phyloP scores from a whole-genome alignment of 78 protist species.

The Creolimax fragrantissima region DNA sequence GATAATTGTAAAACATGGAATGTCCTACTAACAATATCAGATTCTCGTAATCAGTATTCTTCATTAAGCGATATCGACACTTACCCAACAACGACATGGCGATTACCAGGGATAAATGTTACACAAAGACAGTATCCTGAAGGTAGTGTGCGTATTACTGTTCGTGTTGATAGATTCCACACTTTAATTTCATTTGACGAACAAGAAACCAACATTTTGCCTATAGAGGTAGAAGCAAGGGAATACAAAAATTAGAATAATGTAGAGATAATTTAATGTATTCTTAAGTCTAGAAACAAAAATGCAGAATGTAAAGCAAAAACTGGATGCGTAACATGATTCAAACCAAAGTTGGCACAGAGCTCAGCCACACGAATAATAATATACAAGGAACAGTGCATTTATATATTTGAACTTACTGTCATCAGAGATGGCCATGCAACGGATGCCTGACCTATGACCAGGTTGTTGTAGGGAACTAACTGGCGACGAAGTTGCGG shows the following conservation, averaged over 20 bases:
- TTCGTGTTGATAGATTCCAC: conserved; percentile 51
- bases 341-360: too few relatives aligned
- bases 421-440: conserved; percentile 47
- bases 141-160: conserved; percentile 53
- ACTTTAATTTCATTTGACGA: conserved; percentile 40
- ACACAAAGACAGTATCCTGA: conserved; percentile 64
- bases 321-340: too few relatives aligned
- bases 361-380: too few relatives aligned
- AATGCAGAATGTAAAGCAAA: too few relatives aligned
- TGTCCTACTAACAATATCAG: too few relatives aligned
- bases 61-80: too few relatives aligned
- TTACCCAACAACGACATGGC: conserved; percentile 36
- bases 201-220: conserved; percentile 3
- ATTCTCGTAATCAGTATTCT: too few relatives aligned
- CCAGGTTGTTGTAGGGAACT: conserved; percentile 37
- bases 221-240: background rate
- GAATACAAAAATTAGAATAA: too few relatives aligned
- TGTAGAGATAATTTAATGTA: too few relatives aligned
- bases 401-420: background rate
- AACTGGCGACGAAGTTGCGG: background rate
- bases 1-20: too few relatives aligned
- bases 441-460: conserved; percentile 67
- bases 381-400: background rate
- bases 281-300: too few relatives aligned
- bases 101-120: conserved; percentile 70